Conservation (phyloP, 257 asterid species). For the Leptodermis oblonga region DNA sequence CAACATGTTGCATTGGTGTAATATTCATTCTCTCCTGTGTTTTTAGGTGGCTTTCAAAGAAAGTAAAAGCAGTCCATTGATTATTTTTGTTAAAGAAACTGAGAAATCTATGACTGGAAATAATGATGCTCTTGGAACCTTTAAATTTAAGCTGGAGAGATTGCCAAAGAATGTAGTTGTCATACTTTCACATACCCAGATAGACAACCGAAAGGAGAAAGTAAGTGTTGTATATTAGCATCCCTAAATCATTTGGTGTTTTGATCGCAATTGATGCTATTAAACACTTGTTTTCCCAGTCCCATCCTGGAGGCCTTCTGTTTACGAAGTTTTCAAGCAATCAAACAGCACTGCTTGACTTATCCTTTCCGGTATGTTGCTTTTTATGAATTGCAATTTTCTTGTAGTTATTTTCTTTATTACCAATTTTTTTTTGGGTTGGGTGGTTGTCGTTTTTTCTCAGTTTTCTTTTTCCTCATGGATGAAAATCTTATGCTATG, state of each 20-base stretch:
- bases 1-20: too few species aligned
- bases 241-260: background rate
- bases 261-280: constrained; percentile 8
- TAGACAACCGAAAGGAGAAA: constrained; percentile 85
- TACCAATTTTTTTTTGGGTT: background rate
- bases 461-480: too few species aligned
- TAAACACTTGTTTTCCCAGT: constrained; percentile 36
- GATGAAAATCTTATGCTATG: background rate
- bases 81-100: constrained; percentile 74
- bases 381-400: background rate
- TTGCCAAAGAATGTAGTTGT: constrained; percentile 72
- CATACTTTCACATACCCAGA: constrained; percentile 78
- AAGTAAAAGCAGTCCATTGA: constrained; percentile 55
- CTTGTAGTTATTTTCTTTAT: background rate
- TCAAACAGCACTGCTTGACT: constrained; percentile 92
- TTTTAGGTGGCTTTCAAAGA: constrained; percentile 68
- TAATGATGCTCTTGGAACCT: constrained; percentile 59
- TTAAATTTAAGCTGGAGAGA: constrained; percentile 67
- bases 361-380: constrained; percentile 75
- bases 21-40: background rate
- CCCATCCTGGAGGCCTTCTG: constrained; percentile 78
- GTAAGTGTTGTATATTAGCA: constrained; percentile 40
- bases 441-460: background rate
- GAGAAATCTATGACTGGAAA: constrained; percentile 79
- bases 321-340: constrained; percentile 84